These are phyloP conservation scores for Boletus edulis DNA, from an alignment of 768 basidiomycete genomes.

Conservation along the genomic window DNA sequence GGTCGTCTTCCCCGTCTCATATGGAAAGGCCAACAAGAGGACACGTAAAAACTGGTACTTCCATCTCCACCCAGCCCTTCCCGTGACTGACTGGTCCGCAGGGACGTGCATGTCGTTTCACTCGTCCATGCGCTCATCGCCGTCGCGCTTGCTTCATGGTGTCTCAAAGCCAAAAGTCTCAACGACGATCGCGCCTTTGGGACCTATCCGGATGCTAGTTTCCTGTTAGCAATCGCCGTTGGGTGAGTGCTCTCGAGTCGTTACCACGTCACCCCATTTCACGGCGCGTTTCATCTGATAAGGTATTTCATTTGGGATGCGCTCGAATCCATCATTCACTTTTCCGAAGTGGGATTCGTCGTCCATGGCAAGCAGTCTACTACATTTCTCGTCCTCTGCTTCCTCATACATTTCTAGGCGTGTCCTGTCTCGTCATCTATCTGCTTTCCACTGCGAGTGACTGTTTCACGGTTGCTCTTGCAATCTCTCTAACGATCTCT, in stretches of 20 bases:
- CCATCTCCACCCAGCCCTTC: neutral
- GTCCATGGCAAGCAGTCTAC: slow-evolving; percentile 54
- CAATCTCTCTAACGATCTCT: slow-evolving; percentile 1
- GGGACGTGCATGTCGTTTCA: slow-evolving; percentile 71
- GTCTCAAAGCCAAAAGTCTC: slow-evolving; percentile 47
- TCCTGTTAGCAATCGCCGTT: slow-evolving; percentile 63
- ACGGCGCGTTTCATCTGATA: too few species aligned
- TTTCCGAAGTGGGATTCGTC: slow-evolving; percentile 70
- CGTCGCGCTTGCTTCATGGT: slow-evolving; percentile 59
- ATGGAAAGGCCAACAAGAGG: slow-evolving; percentile 43
- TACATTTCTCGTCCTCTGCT: neutral
- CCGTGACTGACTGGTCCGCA: slow-evolving; percentile 25
- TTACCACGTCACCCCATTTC: neutral
- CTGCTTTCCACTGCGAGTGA: slow-evolving; percentile 64
- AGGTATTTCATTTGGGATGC: slow-evolving; percentile 88
- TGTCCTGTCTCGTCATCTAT: slow-evolving; percentile 66
- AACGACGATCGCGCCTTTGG: slow-evolving; percentile 71
- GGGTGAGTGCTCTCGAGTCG: slow-evolving; percentile 46
- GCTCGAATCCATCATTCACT: slow-evolving; percentile 66
- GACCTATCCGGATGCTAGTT: slow-evolving; percentile 59
- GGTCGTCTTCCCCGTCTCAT: slow-evolving; percentile 47
- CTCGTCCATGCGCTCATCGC: slow-evolving; percentile 69
- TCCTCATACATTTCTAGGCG: slow-evolving; percentile 36
- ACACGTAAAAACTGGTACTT: slow-evolving; percentile 60
- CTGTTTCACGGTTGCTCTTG: neutral